Evolutionary conservation across 2,329 filamentous ascomycete species (phyloP).

Genomic region (Botrytis fragariae): DNA sequence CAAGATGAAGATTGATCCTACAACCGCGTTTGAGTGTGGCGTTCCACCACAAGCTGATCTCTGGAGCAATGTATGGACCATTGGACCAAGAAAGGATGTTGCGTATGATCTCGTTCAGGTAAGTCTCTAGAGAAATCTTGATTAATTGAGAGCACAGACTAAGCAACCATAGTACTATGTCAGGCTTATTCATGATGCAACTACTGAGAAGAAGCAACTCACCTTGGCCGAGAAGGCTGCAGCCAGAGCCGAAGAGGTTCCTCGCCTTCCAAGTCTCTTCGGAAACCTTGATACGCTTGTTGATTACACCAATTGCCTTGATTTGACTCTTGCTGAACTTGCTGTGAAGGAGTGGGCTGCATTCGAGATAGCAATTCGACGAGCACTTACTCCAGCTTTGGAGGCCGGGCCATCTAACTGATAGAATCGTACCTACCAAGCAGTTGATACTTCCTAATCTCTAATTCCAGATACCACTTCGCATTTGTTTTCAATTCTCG

Average conservation of each 20-base stretch:
- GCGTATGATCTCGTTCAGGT: constrained; percentile 56
- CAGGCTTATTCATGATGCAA: constrained; percentile 53
- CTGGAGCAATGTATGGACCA: constrained; percentile 54
- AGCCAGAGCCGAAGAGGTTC: constrained; percentile 17
- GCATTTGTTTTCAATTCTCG: not conserved
- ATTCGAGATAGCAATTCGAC: constrained; percentile 49
- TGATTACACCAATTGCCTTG: constrained; percentile 39
- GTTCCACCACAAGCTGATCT: constrained; percentile 48
- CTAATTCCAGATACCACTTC: not conserved
- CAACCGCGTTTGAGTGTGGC: constrained; percentile 43
- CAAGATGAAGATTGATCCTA: constrained; percentile 40
- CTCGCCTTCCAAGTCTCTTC: constrained; percentile 27
- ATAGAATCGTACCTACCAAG: not conserved
- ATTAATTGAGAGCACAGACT: constrained; percentile 8
- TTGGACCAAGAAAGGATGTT: constrained; percentile 49
- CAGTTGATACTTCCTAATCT: not conserved
- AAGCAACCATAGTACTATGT: constrained; percentile 52
- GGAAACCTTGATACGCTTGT: constrained; percentile 51
- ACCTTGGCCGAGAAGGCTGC: constrained; percentile 44
- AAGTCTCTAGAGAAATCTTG: constrained; percentile 33
- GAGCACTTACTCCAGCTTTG: constrained; percentile 29
- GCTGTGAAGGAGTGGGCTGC: constrained; percentile 48
- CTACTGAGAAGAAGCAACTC: constrained; percentile 43
- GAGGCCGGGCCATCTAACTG: constrained; percentile 4
- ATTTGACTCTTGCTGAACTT: constrained; percentile 48